Evolutionary conservation across 257 asterid species (phyloP), one percentile per base, ranked within the genome.

Genomic region (Petunia axillaris): DNA sequence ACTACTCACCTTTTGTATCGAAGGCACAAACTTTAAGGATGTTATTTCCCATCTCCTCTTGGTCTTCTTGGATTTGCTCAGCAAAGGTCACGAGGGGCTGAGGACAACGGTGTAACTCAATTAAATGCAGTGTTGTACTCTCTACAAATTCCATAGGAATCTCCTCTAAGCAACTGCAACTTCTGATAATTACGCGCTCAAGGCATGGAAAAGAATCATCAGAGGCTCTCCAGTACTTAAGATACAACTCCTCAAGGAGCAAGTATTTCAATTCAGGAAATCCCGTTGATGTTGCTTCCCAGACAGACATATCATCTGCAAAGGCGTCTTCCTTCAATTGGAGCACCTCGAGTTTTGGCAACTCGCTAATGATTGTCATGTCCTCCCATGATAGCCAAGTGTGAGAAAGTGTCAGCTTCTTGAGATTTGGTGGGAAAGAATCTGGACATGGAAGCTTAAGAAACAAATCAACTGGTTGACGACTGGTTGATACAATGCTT

Each of bases 241-340:
- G 2, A 48, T 0, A 0, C 43, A 36, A n/a, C 1, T 16, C 3
- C 1, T 8, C 13, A 25, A 79, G 57, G 6, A 43, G 58, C 82
- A 79, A 52, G 62, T 9, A 25, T 46, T 64, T 79, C 10, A 64
- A 52, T 64, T 50, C 35, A 46, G 50, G 82, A 66, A 79, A 79
- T 5, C 38, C 67, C 9, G 2, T 62, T 1, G 13, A 55, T 13
- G 36, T 8, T 53, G 58, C 36, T 39, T 52, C 15, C 79, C 79
- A 75, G 7, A 16, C 38, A 41, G 2, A 3, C 15, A 4, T 8
- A 41, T n/a, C 6, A 5, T 40, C 4, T 8, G 44, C 39, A 11
- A 64, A 64, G 1, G 35, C 73, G 14, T 39, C 10, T 0, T 2
- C 36, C 36, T 50, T 75, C 64, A 75, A 36, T 53, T 53, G 10